phyloP scores from a whole-genome alignment of 2,329 filamentous ascomycete species.

The Pseudogymnoascus destructans region DNA sequence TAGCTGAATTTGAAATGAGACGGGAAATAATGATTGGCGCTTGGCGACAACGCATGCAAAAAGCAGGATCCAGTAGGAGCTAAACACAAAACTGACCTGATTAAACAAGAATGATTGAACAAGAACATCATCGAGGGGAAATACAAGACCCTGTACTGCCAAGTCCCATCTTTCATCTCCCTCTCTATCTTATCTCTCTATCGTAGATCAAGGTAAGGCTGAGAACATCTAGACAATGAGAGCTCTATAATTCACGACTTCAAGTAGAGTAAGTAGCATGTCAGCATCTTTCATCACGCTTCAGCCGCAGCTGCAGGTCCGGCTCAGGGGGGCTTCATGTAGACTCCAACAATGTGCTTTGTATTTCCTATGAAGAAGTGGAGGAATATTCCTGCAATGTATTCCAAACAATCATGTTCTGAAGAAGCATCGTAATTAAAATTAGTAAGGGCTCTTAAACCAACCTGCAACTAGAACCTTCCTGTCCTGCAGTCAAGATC shows the following conservation, averaged over 20 bases:
- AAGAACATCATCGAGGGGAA: neutral
- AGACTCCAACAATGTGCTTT: neutral
- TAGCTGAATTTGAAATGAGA: neutral
- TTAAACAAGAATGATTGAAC: neutral
- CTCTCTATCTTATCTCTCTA: neutral
- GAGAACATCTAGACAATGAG: neutral
- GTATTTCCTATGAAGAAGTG: neutral
- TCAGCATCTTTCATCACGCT: neutral
- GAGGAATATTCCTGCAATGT: neutral
- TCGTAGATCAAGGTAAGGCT: neutral
- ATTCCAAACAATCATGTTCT: constrained; percentile 8
- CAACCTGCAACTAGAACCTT: constrained; percentile 8
- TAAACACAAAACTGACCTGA: neutral
- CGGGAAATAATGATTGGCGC: constrained; percentile 1
- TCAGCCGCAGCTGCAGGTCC: neutral
- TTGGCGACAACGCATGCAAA: neutral
- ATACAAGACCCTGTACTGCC: neutral
- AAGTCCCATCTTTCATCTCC: neutral
- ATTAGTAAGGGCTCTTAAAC: constrained; percentile 6
- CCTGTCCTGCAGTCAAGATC: constrained; percentile 8
- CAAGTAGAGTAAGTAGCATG: neutral
- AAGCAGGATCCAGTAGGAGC: constrained; percentile 4
- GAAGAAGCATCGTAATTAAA: constrained; percentile 7
- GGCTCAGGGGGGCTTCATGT: neutral
- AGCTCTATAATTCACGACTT: neutral